phyloP scores from a whole-genome alignment of 352 stramenopile species.

The Globisporangium viniferum region DNA sequence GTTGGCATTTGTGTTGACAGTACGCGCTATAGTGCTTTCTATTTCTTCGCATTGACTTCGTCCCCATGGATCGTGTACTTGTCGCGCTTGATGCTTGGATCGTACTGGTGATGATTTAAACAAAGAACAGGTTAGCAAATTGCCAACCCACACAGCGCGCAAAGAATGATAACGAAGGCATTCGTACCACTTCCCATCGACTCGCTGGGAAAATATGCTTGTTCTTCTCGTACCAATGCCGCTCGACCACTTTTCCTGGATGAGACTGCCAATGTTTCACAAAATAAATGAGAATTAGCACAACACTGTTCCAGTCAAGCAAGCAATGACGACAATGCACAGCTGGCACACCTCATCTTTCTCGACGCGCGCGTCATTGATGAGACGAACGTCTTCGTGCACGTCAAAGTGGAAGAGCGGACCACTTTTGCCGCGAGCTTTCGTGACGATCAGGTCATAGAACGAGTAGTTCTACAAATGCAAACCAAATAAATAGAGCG shows the following conservation, averaged over 20 bases:
- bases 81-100: conserved; percentile 68
- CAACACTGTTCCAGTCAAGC: not conserved
- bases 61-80: conserved; percentile 83
- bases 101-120: conserved; percentile 41
- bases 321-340: not conserved
- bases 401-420: conserved; percentile 98
- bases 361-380: conserved; percentile 94
- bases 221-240: conserved; percentile 98
- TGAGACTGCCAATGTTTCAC: conserved; percentile 65
- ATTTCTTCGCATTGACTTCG: conserved; percentile 45
- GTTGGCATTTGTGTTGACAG: not conserved
- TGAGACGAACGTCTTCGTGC: conserved; percentile 88
- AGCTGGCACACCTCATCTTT: conserved; percentile 89
- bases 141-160: not conserved
- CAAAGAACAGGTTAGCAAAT: not conserved
- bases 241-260: conserved; percentile 97
- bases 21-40: not conserved
- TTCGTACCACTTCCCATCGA: conserved; percentile 93
- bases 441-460: conserved; percentile 98
- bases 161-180: conserved; percentile 5
- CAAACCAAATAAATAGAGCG: no score
- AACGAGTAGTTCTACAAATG: conserved; percentile 93
- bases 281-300: not conserved
- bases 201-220: conserved; percentile 99
- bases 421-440: conserved; percentile 96